Base-by-base conservation (phyloP, 176 grass and related monocot genomes). In the Triticum turgidum region DNA sequence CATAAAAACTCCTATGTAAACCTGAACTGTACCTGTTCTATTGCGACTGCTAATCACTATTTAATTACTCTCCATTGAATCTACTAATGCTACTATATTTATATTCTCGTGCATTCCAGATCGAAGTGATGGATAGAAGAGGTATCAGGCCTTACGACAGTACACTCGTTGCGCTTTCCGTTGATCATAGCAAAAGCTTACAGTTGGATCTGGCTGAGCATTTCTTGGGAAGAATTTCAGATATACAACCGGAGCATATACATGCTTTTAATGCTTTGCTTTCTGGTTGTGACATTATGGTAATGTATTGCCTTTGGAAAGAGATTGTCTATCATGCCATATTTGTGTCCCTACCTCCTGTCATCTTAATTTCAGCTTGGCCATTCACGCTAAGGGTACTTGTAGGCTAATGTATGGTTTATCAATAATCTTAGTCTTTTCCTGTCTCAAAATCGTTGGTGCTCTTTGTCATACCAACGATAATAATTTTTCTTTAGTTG, bases 121-220 rank as follows among this genome's bases (percentile, higher is more conserved):
- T 95, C 77, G 80, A 91, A 78, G 61, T 45, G 45, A 98, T 98
- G 93, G 61, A 88, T 80, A 84, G 76, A 89, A 94, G 69, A 78
- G 85, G 85, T 42, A 86, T 92, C 82, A 12, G 73, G 73, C 91
- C 79, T 86, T 81, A 91, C 56, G 41, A 89, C 65, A 56, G 80
- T 56, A 94, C 93, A 80, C 79, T 92, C 82, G 86, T 76, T 86
- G 71, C 73, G 83, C 90, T 98, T 63, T 94, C 93, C 25, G 30
- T 89, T 79, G 88, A 69, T 87, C 37, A 88, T 68, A 98, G 93
- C 89, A 84, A 86, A 88, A 81, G 38, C 51, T 89, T 91, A 44
- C 80, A 95, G 9, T 88, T 98, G 78, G 86, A 91, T 90, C 86
- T 94, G 77, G 93, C 96, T 75, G 96, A 98, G 79, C 38, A 47